These are phyloP conservation scores for Aspergillus proliferans DNA, from an alignment of 2,329 filamentous ascomycete genomes.

Conservation along the genomic window DNA sequence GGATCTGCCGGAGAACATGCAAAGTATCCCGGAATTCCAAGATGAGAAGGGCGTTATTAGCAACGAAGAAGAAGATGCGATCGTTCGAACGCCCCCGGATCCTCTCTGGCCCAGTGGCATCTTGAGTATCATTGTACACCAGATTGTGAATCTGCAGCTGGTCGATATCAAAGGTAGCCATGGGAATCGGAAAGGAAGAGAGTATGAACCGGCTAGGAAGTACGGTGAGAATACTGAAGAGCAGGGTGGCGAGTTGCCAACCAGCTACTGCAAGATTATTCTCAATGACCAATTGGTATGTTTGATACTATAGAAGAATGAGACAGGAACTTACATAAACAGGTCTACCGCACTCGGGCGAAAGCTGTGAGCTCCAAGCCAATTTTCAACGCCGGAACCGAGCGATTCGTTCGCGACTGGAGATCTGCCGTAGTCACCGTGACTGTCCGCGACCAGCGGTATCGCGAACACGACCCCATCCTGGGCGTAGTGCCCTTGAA, in stretches of 20 bases:
- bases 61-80: constrained; percentile 70
- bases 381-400: constrained; percentile 94
- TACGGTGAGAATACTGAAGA: constrained; percentile 85
- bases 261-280: constrained; percentile 87
- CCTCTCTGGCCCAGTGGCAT: constrained; percentile 94
- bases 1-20: constrained; percentile 66
- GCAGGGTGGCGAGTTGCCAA: constrained; percentile 70
- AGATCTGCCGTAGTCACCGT: constrained; percentile 78
- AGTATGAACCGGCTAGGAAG: constrained; percentile 81
- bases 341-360: constrained; percentile 83
- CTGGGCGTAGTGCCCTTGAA: constrained; percentile 87
- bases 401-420: constrained; percentile 91
- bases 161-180: constrained; percentile 80
- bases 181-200: constrained; percentile 73
- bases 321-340: constrained; percentile 5
- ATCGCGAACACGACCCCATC: constrained; percentile 90
- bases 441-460: constrained; percentile 78
- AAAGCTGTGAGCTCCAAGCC: constrained; percentile 93
- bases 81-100: constrained; percentile 84
- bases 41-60: constrained; percentile 79
- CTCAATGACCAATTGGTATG: constrained; percentile 74
- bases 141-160: constrained; percentile 92
- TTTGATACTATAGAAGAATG: constrained; percentile 1
- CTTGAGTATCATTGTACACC: constrained; percentile 78
- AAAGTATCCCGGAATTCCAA: constrained; percentile 69